Conservation (phyloP, 2,329 filamentous ascomycete species). For the Diaporthe vexans region DNA sequence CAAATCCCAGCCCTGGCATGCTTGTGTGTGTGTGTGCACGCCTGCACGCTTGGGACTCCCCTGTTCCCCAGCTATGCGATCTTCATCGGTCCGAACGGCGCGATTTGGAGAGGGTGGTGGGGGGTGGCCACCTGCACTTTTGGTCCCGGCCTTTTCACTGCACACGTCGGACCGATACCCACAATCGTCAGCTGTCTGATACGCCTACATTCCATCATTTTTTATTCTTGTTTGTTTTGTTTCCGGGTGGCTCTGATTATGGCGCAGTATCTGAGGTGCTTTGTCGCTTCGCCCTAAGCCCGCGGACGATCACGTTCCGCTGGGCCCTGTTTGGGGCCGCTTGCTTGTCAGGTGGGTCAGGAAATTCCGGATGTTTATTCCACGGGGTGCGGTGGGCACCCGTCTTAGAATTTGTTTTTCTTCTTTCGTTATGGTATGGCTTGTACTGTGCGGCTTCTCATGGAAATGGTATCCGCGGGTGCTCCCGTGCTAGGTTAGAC, state of each 20-base stretch:
- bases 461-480: background rate
- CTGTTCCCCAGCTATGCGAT: background rate
- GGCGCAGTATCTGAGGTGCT: conserved; percentile 3
- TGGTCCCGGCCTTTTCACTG: background rate
- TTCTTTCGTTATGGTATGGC: background rate
- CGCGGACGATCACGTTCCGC: conserved; percentile 18
- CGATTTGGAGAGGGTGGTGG: background rate
- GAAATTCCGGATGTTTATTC: background rate
- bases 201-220: too few relatives aligned
- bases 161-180: background rate
- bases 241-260: background rate
- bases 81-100: conserved; percentile 5
- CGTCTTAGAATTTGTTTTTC: background rate
- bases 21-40: background rate
- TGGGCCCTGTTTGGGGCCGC: background rate
- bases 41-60: background rate
- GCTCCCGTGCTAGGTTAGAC: background rate
- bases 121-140: background rate
- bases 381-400: background rate
- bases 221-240: background rate
- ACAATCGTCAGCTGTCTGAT: background rate
- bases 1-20: background rate
- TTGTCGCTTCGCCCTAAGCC: background rate
- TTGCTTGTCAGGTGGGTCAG: conserved; percentile 11
- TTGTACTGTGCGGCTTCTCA: background rate